These are phyloP conservation scores for Mycena albidolilacea DNA, from an alignment of 768 basidiomycete genomes.

Conservation along the genomic window DNA sequence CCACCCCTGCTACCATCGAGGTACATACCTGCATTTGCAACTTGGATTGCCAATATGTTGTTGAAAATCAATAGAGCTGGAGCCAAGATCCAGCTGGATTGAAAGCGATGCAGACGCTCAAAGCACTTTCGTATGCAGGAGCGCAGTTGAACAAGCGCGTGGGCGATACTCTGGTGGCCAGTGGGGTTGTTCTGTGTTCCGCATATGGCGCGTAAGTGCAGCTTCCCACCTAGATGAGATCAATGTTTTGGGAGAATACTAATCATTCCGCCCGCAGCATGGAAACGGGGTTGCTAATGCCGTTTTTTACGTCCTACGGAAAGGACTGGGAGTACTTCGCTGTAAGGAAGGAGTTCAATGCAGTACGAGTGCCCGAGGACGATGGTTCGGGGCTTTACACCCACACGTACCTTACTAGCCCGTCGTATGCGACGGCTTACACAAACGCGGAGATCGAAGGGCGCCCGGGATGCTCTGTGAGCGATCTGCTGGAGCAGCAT, in stretches of 20 bases:
- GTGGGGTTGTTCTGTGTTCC: constrained; percentile 24
- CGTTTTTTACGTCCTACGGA: constrained; percentile 15
- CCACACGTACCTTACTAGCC: constrained; percentile 21
- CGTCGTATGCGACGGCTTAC: background rate
- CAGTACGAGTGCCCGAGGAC: constrained; percentile 14
- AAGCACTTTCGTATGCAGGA: constrained; percentile 13
- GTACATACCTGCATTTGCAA: background rate
- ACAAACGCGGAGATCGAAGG: constrained; percentile 24
- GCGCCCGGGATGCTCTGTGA: constrained; percentile 5
- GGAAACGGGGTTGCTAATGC: constrained; percentile 20
- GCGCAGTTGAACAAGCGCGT: constrained; percentile 27
- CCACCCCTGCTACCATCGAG: constrained; percentile 18
- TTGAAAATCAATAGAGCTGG: constrained; percentile 11
- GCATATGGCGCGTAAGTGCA: constrained; percentile 25
- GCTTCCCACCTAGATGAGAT: too few relatives aligned
- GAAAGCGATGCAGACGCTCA: constrained; percentile 13
- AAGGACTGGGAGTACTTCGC: constrained; percentile 31
- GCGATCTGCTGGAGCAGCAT: constrained; percentile 34
- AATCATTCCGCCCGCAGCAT: background rate
- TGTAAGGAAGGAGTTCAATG: background rate
- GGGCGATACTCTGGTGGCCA: constrained; percentile 19
- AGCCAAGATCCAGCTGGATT: constrained; percentile 16
- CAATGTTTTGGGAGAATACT: too few relatives aligned
- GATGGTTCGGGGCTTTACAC: constrained; percentile 27
- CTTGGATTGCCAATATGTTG: background rate